phyloP scores from a whole-genome alignment of 1,139 yeast genomes.

The Nakaseomyces kungkrabaensis region DNA sequence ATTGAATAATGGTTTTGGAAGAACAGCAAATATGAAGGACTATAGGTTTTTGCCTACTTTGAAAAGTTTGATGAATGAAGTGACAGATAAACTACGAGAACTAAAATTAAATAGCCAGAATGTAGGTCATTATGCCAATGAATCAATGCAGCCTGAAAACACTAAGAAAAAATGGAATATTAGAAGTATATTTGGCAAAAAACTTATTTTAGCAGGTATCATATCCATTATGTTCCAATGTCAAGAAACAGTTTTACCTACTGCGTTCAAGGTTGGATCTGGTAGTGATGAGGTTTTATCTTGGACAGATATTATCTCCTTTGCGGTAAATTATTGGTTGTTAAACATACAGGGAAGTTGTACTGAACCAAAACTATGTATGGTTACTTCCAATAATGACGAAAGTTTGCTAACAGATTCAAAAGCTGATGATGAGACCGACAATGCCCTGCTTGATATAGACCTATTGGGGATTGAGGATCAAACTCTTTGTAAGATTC shows the following conservation, averaged over 20 bases:
- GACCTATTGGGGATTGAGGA: conserved; percentile 9
- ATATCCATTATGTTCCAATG: conserved; percentile 61
- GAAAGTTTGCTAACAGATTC: background rate
- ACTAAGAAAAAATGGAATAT: conserved; percentile 7
- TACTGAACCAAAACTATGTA: conserved; percentile 11
- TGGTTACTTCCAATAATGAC: conserved; percentile 3
- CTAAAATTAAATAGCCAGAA: background rate
- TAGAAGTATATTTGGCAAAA: conserved; percentile 41
- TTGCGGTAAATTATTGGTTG: conserved; percentile 55
- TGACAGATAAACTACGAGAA: background rate
- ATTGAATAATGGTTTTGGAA: conserved; percentile 20
- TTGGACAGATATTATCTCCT: conserved; percentile 56
- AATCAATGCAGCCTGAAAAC: background rate
- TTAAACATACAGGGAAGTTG: conserved; percentile 17
- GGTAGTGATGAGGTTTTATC: conserved; percentile 18
- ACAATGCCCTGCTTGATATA: conserved; percentile 17
- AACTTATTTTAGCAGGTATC: conserved; percentile 60
- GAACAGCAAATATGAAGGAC: conserved; percentile 7
- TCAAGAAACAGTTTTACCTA: conserved; percentile 43
- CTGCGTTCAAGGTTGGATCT: conserved; percentile 48
- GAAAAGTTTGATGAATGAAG: conserved; percentile 36
- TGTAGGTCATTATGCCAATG: background rate
- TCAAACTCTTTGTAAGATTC: conserved; percentile 40
- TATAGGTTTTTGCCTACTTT: conserved; percentile 44
- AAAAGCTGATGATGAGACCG: background rate